Evolutionary conservation across 345 rosid genomes (phyloP), one percentile per base, ranked within the genome.

Genomic region (Citrus mangshanensis): DNA sequence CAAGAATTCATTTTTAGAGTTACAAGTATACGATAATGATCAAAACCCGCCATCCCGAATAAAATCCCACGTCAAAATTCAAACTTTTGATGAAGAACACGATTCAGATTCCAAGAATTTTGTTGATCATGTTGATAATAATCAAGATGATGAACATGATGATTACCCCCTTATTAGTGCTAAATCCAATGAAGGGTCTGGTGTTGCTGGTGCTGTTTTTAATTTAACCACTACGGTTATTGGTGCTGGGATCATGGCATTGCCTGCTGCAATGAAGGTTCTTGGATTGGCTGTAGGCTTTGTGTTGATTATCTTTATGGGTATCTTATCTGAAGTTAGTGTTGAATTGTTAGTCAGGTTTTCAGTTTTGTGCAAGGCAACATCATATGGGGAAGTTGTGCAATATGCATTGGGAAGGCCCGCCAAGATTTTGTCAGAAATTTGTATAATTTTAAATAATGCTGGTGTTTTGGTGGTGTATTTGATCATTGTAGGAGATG

Each of bases 161-260:
- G 82, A 84, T 49, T 85, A 79, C 13, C 75, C 91, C 4, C 85
- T 83, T 40, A 78, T 77, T 42, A 55, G 30, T 34, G 83, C 71
- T 9, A 85, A 84, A 81, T 42, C 86, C 7, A 42, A 56, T 73
- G 54, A 78, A 28, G 92, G 91, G 65, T 90, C 98, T 77, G 93
- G 91, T 8, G 49, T 91, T 61, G 79, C 84, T 54, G 99, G 99
- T 12, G 98, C 98, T 2, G 98, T 96, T 76, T 96, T 94, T 61
- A 96, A 96, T 67, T 95, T 96, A 68, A 84, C 99, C 65, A 96
- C 99, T 5, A 72, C 99, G 0, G 84, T 96, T 77, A 91, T 96
- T 77, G 99, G 99, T 19, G 99, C 99, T 22, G 99, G 99, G 71
- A 94, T 96, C 74, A 96, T 96, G 99, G 98, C 99, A 80, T 87